phyloP scores from a whole-genome alignment of 345 rosid genomes.

The Salix viminalis region DNA sequence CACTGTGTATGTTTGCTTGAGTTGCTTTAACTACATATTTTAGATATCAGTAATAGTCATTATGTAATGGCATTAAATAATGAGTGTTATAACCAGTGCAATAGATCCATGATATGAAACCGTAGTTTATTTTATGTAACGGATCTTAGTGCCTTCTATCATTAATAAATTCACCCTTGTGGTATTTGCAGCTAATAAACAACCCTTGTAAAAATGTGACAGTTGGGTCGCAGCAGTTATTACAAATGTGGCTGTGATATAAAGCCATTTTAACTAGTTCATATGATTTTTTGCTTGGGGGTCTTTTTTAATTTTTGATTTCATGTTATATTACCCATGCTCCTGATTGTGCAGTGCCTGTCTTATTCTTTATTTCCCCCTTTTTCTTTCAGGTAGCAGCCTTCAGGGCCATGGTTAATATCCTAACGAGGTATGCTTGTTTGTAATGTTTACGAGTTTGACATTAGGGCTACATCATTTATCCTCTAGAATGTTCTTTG shows the following conservation, averaged over 20 bases:
- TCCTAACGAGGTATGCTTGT: constrained; percentile 73
- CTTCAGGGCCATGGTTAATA: constrained; percentile 98
- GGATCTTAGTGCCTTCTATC: no score
- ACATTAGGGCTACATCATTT: neutral
- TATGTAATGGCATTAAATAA: no score
- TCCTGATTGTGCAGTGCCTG: constrained; percentile 14
- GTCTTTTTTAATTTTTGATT: neutral
- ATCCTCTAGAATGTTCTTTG: neutral
- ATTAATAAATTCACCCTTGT: no score
- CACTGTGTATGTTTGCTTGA: neutral
- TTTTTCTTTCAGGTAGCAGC: constrained; percentile 85
- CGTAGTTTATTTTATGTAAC: no score
- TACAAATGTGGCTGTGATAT: no score
- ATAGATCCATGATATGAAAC: no score
- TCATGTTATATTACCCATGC: neutral
- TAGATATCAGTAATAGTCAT: no score
- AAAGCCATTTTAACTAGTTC: neutral
- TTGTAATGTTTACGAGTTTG: neutral
- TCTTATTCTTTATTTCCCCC: constrained; percentile 16
- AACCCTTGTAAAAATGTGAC: no score
- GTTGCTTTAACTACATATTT: neutral
- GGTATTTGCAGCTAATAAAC: no score
- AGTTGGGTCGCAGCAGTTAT: no score
- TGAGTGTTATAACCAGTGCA: no score
- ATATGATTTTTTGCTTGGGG: constrained; percentile 2